Evolutionary conservation across 257 asterid genomes (phyloP).

Genomic region (Ajuga chamaepitys): DNA sequence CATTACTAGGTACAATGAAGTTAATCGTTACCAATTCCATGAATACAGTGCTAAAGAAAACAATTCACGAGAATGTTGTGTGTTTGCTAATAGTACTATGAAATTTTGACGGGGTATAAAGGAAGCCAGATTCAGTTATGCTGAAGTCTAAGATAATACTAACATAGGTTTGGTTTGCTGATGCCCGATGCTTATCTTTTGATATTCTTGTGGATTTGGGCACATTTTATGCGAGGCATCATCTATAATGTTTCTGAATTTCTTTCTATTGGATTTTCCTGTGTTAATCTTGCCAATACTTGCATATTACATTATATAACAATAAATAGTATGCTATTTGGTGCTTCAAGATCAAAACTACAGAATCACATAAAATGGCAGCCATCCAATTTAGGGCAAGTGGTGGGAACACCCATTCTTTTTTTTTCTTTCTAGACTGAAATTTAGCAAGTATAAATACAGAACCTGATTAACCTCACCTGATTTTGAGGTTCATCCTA

Average conservation of each 20-base stretch:
- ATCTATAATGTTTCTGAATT: not conserved
- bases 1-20: constrained; percentile 12
- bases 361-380: not conserved
- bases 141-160: not conserved
- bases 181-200: not conserved
- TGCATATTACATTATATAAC: not conserved
- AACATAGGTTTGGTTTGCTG: not conserved
- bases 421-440: not conserved
- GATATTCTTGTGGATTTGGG: not conserved
- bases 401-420: not conserved
- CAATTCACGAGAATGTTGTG: constrained; percentile 1
- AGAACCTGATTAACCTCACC: too few relatives aligned
- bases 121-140: not conserved
- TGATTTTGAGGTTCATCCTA: too few relatives aligned
- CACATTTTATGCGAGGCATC: not conserved
- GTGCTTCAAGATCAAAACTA: not conserved
- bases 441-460: too few relatives aligned
- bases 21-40: not conserved
- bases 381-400: not conserved
- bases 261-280: not conserved
- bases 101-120: not conserved
- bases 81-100: not conserved
- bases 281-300: not conserved
- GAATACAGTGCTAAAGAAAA: not conserved
- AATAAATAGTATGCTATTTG: not conserved